phyloP scores from a whole-genome alignment of 768 basidiomycete genomes.

The Naganishia vishniacii region DNA sequence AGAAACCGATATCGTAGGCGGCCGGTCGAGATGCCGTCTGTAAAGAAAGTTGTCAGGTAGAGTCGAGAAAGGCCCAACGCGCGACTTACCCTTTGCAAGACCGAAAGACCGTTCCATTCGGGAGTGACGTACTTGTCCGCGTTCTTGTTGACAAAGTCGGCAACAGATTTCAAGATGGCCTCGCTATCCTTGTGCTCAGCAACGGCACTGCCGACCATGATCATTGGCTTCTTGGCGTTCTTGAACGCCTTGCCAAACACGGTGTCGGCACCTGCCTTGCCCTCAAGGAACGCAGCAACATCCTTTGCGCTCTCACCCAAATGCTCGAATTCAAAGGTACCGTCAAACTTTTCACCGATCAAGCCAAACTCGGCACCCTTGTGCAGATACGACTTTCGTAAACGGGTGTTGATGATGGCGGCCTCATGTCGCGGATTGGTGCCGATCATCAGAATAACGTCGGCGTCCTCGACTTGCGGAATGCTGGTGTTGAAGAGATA shows the following conservation, averaged over 20 bases:
- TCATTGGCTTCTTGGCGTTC: slow-evolving; percentile 79
- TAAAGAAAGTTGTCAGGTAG: slow-evolving; percentile 1
- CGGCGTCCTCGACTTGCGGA: slow-evolving; percentile 81
- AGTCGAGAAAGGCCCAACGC: slow-evolving; percentile 1
- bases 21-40: slow-evolving; percentile 87
- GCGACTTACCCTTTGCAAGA: slow-evolving; percentile 74
- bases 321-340: slow-evolving; percentile 87
- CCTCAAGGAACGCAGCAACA: slow-evolving; percentile 63
- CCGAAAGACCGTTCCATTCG: slow-evolving; percentile 92
- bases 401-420: slow-evolving; percentile 91
- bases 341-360: slow-evolving; percentile 84
- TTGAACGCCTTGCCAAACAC: slow-evolving; percentile 80
- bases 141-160: slow-evolving; percentile 74
- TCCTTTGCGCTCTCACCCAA: slow-evolving; percentile 72
- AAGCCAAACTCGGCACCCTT: slow-evolving; percentile 77
- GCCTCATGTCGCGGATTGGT: slow-evolving; percentile 97
- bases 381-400: slow-evolving; percentile 90
- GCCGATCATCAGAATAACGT: slow-evolving; percentile 85
- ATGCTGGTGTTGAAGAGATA: slow-evolving; percentile 95
- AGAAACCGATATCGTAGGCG: slow-evolving; percentile 90
- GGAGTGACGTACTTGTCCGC: slow-evolving; percentile 69
- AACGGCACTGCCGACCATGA: slow-evolving; percentile 84
- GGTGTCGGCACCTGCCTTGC: slow-evolving; percentile 55
- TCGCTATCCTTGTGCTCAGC: slow-evolving; percentile 78
- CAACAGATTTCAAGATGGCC: slow-evolving; percentile 67